phyloP scores from a whole-genome alignment of 2,329 filamentous ascomycete species.

The Helminthosporium solani region DNA sequence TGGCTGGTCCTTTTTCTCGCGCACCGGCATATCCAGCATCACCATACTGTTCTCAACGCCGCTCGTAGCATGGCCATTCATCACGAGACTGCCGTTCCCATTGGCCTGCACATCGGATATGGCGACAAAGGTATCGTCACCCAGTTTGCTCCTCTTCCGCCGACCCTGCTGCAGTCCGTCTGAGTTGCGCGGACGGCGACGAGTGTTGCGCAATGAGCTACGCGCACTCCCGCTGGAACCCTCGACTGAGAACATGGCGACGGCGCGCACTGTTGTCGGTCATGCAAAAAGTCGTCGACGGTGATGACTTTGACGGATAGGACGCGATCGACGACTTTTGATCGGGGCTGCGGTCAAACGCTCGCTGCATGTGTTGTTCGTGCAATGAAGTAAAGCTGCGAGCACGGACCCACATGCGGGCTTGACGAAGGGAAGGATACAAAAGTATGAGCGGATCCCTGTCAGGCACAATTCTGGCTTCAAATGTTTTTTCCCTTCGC shows the following conservation, averaged over 20 bases:
- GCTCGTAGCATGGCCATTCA: slow-evolving; percentile 37
- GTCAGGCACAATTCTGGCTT: no score
- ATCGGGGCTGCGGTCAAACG: no score
- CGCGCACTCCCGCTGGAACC: slow-evolving; percentile 38
- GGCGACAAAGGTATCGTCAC: slow-evolving; percentile 43
- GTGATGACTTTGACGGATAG: background rate
- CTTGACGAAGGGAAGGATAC: no score
- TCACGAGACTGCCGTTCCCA: slow-evolving; percentile 32
- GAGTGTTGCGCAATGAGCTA: slow-evolving; percentile 47
- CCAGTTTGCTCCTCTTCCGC: slow-evolving; percentile 51
- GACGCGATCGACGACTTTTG: background rate
- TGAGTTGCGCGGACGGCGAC: slow-evolving; percentile 48
- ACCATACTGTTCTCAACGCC: slow-evolving; percentile 32
- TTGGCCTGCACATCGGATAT: slow-evolving; percentile 26
- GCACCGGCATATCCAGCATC: slow-evolving; percentile 42
- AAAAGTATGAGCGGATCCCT: no score
- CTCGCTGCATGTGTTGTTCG: no score
- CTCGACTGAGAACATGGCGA: slow-evolving; percentile 44
- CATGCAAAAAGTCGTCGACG: no score
- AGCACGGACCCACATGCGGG: no score
- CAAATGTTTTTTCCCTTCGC: no score
- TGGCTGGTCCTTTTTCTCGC: slow-evolving; percentile 40
- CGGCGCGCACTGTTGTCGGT: background rate
- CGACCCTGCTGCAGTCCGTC: slow-evolving; percentile 46
- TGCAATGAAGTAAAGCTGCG: no score